Conservation (phyloP, 148 eudicot genomes). For the Fagopyrum tataricum region DNA sequence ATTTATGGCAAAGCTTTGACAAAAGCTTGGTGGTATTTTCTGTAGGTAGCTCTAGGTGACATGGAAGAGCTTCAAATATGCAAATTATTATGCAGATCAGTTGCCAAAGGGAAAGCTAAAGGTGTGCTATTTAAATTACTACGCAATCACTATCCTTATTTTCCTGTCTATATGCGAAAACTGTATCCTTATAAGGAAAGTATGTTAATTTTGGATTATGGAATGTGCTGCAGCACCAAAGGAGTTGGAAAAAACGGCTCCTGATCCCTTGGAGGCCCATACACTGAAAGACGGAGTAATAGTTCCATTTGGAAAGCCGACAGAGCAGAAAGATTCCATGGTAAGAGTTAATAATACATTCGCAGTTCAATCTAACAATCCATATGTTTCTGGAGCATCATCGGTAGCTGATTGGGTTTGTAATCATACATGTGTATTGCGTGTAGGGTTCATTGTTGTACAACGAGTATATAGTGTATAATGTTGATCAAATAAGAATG, state of each 20-base stretch:
- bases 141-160: neutral
- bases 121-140: conserved; percentile 31
- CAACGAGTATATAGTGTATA: conserved; percentile 15
- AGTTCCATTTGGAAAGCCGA: conserved; percentile 80
- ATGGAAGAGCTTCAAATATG: conserved; percentile 72
- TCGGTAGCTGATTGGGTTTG: neutral
- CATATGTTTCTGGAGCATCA: neutral
- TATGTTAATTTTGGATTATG: neutral
- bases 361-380: neutral
- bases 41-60: conserved; percentile 91
- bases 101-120: conserved; percentile 86
- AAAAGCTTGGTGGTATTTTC: neutral
- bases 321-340: conserved; percentile 29
- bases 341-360: conserved; percentile 20
- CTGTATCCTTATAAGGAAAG: neutral
- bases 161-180: neutral
- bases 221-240: conserved; percentile 65
- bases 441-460: conserved; percentile 11
- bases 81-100: conserved; percentile 76
- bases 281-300: conserved; percentile 66
- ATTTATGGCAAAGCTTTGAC: neutral
- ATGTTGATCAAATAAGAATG: conserved; percentile 13
- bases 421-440: neutral
- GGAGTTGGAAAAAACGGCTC: conserved; percentile 88
- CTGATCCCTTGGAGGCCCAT: conserved; percentile 49